Evolutionary conservation across 169 alveolate species (phyloP).

Genomic region (Plasmodium billcollinsi): DNA sequence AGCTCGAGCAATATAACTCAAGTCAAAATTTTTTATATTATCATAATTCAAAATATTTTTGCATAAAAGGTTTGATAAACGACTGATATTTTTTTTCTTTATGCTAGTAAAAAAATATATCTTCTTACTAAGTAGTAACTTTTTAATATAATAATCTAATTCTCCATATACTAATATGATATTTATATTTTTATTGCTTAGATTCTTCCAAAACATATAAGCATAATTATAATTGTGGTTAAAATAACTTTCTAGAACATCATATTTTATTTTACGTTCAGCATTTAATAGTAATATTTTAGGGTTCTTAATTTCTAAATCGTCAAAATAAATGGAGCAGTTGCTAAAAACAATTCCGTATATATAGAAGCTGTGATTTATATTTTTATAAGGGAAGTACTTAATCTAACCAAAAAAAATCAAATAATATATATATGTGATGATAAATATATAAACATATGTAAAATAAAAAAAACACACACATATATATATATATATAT

Average conservation of each 20-base stretch:
- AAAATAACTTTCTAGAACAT: constrained; percentile 23
- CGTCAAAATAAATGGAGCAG: constrained; percentile 58
- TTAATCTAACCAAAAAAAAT: constrained; percentile 24
- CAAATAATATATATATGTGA: background rate
- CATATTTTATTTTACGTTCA: constrained; percentile 17
- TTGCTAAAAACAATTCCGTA: constrained; percentile 67
- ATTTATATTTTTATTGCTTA: constrained; percentile 34
- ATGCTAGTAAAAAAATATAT: constrained; percentile 71
- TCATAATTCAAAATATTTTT: constrained; percentile 45
- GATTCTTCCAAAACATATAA: constrained; percentile 34
- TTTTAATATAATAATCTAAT: constrained; percentile 37
- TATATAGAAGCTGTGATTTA: constrained; percentile 45
- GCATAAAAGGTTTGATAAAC: constrained; percentile 54
- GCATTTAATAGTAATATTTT: constrained; percentile 56
- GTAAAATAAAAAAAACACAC: background rate
- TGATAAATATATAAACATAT: background rate
- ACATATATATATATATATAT: background rate
- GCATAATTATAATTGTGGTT: constrained; percentile 30
- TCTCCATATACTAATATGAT: constrained; percentile 65
- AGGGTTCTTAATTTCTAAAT: constrained; percentile 68
- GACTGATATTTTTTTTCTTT: constrained; percentile 52
- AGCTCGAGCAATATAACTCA: constrained; percentile 56
- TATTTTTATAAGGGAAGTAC: constrained; percentile 59
- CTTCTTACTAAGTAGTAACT: constrained; percentile 51
- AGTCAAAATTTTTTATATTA: constrained; percentile 42